phyloP scores from a whole-genome alignment of 2,329 filamentous ascomycete species.

The Triangularia verruculosa region DNA sequence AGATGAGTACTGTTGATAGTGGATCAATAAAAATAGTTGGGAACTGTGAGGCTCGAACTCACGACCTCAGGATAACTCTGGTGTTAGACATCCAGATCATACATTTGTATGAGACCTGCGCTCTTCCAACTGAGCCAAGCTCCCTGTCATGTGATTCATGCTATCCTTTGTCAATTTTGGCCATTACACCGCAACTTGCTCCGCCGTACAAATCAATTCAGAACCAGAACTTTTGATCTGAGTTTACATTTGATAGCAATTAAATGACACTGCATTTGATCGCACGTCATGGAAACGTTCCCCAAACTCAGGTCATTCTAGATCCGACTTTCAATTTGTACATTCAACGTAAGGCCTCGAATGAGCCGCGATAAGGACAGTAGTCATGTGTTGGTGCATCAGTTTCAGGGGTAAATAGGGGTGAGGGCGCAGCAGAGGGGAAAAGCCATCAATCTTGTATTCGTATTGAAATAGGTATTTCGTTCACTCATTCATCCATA shows the following conservation, averaged over 20 bases:
- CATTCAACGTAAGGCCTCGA: too few relatives aligned
- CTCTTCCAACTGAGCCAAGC: background rate
- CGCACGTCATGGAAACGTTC: too few relatives aligned
- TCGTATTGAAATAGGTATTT: background rate
- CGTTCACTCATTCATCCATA: background rate
- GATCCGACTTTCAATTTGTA: too few relatives aligned
- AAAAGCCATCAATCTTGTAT: background rate
- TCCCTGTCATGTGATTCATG: background rate
- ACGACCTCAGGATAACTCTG: conserved; percentile 29
- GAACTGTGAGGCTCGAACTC: conserved; percentile 31
- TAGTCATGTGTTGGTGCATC: too few relatives aligned
- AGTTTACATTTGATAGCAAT: too few relatives aligned
- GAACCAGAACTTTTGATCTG: too few relatives aligned
- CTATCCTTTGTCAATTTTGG: background rate
- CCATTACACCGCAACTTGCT: too few relatives aligned
- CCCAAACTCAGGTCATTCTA: too few relatives aligned
- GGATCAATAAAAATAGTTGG: conserved; percentile 10
- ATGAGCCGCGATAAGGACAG: too few relatives aligned
- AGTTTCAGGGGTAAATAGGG: background rate
- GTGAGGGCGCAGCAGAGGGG: background rate
- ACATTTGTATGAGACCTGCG: background rate
- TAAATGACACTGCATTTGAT: too few relatives aligned
- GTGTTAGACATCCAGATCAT: conserved; percentile 9
- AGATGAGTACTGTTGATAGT: background rate
- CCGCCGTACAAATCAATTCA: too few relatives aligned